phyloP scores from a whole-genome alignment of 225 moss, liverwort and hornwort genomes.

The Anthoceros angustus region DNA sequence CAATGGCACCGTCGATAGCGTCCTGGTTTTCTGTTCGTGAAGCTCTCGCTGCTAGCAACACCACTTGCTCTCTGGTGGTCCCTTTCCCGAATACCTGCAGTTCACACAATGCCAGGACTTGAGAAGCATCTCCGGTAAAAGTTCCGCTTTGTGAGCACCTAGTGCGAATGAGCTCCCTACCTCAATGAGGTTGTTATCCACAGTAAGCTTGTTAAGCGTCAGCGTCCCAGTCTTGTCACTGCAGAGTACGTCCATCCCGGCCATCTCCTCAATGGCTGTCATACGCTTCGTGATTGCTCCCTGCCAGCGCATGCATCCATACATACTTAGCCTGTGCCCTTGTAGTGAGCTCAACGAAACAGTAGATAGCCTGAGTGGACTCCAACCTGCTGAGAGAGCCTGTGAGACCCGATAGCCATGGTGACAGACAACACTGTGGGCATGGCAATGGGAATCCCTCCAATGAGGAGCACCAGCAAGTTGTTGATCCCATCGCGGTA shows the following conservation, averaged over 20 bases:
- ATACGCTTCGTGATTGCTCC: conserved; percentile 27
- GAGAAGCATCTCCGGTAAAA: neutral
- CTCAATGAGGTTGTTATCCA: conserved; percentile 28
- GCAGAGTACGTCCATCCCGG: conserved; percentile 30
- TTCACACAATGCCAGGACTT: neutral
- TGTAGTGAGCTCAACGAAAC: neutral
- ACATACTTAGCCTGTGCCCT: neutral
- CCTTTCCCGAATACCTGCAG: conserved; percentile 23
- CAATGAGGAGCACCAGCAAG: conserved; percentile 31
- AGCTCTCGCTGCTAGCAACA: conserved; percentile 31
- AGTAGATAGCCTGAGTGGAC: neutral
- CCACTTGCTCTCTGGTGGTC: conserved; percentile 27
- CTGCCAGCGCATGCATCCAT: conserved; percentile 5
- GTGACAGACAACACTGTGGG: conserved; percentile 28
- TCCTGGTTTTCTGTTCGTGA: conserved; percentile 34
- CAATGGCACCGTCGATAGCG: conserved; percentile 34
- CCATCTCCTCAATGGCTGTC: conserved; percentile 30
- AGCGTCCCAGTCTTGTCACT: conserved; percentile 41
- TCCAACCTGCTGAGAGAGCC: conserved; percentile 21
- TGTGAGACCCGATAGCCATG: conserved; percentile 25
- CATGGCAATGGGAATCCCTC: conserved; percentile 34
- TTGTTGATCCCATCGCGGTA: conserved; percentile 34
- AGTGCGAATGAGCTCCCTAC: neutral
- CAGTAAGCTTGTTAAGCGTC: conserved; percentile 34
- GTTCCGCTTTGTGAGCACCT: neutral